A percentile compares a stretch with the other conserved stretches of the same genome.
Evolutionary conservation across 371 early-diverging fungal genomes (phyloP).

Genomic region (Mucor circinelloides): DNA sequence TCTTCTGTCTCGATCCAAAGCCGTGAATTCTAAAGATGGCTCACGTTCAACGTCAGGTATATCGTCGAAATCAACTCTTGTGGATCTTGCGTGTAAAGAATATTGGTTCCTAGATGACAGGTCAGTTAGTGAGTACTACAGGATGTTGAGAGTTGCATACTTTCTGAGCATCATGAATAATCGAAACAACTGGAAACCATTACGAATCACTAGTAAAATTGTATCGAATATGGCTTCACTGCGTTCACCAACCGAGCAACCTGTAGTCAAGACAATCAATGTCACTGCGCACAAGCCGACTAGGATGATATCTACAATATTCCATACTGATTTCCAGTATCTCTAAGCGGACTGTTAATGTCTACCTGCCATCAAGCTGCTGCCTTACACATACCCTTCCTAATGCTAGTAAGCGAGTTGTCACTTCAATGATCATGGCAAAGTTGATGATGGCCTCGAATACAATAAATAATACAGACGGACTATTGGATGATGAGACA

Average conservation of each 20-base stretch:
- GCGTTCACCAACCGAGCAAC: conserved; percentile 60
- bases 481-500: conserved; percentile 29
- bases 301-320: conserved; percentile 69
- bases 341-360: conserved; percentile 32
- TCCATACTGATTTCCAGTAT: conserved; percentile 78
- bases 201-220: conserved; percentile 69
- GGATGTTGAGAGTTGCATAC: conserved; percentile 20
- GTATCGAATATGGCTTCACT: conserved; percentile 75
- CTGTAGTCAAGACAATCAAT: conserved; percentile 64
- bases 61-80: conserved; percentile 48
- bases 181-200: conserved; percentile 69
- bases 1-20: conserved; percentile 37
- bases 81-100: conserved; percentile 43
- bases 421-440: conserved; percentile 77
- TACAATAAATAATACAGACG: conserved; percentile 52
- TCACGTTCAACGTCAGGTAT: conserved; percentile 34
- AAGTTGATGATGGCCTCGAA: conserved; percentile 75
- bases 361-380: background rate
- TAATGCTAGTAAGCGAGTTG: conserved; percentile 67
- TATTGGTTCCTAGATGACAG: conserved; percentile 42
- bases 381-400: conserved; percentile 56
- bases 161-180: conserved; percentile 72
- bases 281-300: conserved; percentile 72
- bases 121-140: background rate
- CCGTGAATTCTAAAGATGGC: conserved; percentile 43